Evolutionary conservation across 148 eudicot species (phyloP), one percentile per base, ranked within the genome.

Genomic region (Silene uniflora): DNA sequence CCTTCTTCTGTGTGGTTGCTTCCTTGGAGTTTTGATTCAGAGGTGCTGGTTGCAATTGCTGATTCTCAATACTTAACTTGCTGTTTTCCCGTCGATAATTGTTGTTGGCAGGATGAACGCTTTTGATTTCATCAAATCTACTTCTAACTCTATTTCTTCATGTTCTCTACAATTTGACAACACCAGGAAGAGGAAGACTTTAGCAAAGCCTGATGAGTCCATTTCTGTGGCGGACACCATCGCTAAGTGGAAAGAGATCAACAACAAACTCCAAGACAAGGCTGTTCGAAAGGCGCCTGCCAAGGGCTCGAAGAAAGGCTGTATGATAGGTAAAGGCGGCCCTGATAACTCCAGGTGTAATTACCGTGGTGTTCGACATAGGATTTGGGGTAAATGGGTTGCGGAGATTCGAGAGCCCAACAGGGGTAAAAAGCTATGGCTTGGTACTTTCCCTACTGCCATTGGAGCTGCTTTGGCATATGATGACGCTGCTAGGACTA

Each of bases 351-450:
- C n/a, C n/a, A n/a, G n/a, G n/a, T n/a, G 87, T 77, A 87, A 82
- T 7, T 93, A 82, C 65, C 83, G 98, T 65, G 97, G 98, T 7
- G 98, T 93, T 55, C 85, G 98, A 73, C 98, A 93, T 73, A 85
- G 98, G 73, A 89, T 88, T 29, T 93, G 97, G 98, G 98, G 98
- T 7, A 93, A 89, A 85, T 93, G 98, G 98, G 98, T 93, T 59
- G 91, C 97, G 89, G 87, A n/a, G n/a, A n/a, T n/a, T n/a, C n/a
- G n/a, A n/a, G n/a, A n/a, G n/a, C n/a, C n/a, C n/a, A n/a, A n/a
- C 29, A 82, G 91, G 32, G 92, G 92, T 29, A 86, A 74, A 10
- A 91, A 96, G 82, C 81, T 93, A 0, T 93, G 98, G 98, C 83
- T 93, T 27, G 98, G 98, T n/a, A 93, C 98, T 16, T 93, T 85